Percentiles rank a stretch among this genome's conserved stretches.
These are phyloP conservation scores for Porcisia hertigi DNA, from an alignment of 208 protist genomes.

Conservation along the genomic window DNA sequence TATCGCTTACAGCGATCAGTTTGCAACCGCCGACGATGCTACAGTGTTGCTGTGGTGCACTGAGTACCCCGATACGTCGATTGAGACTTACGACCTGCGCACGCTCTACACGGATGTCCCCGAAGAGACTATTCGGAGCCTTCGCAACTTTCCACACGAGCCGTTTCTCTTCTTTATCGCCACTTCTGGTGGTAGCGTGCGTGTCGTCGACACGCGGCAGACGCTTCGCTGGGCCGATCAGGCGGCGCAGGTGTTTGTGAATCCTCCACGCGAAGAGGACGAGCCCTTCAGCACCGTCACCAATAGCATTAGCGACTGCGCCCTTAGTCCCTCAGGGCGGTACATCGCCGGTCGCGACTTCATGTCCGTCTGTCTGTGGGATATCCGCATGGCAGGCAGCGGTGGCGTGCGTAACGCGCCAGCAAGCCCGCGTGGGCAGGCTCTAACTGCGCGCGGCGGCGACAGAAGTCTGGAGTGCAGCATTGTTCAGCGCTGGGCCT, in stretches of 20 bases:
- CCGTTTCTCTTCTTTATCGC: slow-evolving; percentile 84
- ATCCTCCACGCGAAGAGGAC: slow-evolving; percentile 47
- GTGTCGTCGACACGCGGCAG: slow-evolving; percentile 82
- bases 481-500: slow-evolving; percentile 69
- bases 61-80: slow-evolving; percentile 83
- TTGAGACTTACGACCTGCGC: slow-evolving; percentile 77
- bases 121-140: slow-evolving; percentile 59
- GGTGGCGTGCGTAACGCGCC: slow-evolving; percentile 25
- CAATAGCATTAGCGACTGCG: slow-evolving; percentile 77
- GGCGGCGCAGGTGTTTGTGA: slow-evolving; percentile 62
- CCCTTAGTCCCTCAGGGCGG: slow-evolving; percentile 81
- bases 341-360: slow-evolving; percentile 84
- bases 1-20: slow-evolving; percentile 72
- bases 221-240: slow-evolving; percentile 71
- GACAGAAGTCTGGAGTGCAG: slow-evolving; percentile 18
- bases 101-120: slow-evolving; percentile 54
- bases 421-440: slow-evolving; percentile 16
- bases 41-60: slow-evolving; percentile 87
- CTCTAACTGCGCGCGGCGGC: background rate
- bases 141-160: slow-evolving; percentile 73
- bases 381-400: slow-evolving; percentile 59
- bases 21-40: slow-evolving; percentile 84
- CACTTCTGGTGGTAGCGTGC: slow-evolving; percentile 74
- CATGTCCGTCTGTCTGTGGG: slow-evolving; percentile 82
- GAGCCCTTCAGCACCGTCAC: slow-evolving; percentile 55